Conservation (phyloP, 768 basidiomycete species). For the Austroboletus eburneus region DNA sequence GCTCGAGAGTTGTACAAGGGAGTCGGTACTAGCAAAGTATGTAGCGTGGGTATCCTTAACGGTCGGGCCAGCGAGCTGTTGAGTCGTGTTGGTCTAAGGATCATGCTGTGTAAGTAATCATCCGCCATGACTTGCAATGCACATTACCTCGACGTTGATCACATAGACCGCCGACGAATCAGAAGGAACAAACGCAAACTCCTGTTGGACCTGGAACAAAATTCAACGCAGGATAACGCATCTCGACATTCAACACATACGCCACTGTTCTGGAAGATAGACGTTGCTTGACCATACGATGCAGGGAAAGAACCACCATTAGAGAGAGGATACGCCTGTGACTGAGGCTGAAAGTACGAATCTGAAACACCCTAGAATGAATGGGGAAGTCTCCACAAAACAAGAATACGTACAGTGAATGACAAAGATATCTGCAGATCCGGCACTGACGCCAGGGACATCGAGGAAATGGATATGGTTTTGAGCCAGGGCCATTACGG, state of each 20-base stretch:
- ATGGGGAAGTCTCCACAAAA: background rate
- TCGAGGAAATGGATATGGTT: slow-evolving; percentile 86
- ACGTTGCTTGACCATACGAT: slow-evolving; percentile 61
- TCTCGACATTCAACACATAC: slow-evolving; percentile 33
- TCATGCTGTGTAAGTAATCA: slow-evolving; percentile 5
- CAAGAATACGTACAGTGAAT: slow-evolving; percentile 69
- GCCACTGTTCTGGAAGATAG: slow-evolving; percentile 56
- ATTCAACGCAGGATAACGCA: background rate
- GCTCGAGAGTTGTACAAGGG: slow-evolving; percentile 66
- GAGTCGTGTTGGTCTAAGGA: slow-evolving; percentile 58
- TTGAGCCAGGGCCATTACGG: slow-evolving; percentile 77
- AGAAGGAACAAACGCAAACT: slow-evolving; percentile 75
- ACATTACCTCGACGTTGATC: slow-evolving; percentile 58
- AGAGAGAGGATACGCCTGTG: slow-evolving; percentile 52
- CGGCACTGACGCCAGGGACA: slow-evolving; percentile 62
- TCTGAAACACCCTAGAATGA: slow-evolving; percentile 37
- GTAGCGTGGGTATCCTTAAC: slow-evolving; percentile 54
- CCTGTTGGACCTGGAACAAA: slow-evolving; percentile 52
- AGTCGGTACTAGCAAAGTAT: slow-evolving; percentile 58
- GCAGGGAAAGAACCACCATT: slow-evolving; percentile 58
- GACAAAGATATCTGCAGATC: slow-evolving; percentile 75
- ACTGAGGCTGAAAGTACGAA: slow-evolving; percentile 71
- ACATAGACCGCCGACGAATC: slow-evolving; percentile 72
- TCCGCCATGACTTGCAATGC: background rate
- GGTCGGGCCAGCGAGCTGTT: slow-evolving; percentile 54